Evolutionary conservation across 2,329 filamentous ascomycete genomes (phyloP).

Genomic region (Diaporthe aspalathi): DNA sequence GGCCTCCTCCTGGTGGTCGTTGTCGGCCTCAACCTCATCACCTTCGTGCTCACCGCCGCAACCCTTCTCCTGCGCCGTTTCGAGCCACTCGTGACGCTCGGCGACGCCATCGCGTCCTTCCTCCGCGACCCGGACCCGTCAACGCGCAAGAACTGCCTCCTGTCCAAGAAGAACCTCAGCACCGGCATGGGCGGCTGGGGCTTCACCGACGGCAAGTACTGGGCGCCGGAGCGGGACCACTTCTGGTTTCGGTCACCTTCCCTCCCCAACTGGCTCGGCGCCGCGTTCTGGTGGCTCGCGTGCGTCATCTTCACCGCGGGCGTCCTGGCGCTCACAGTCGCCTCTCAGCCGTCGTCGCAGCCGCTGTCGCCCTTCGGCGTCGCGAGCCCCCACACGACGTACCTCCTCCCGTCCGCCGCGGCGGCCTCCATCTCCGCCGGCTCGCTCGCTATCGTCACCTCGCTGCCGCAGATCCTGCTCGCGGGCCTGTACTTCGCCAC

Average conservation of each 20-base stretch:
- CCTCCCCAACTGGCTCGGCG: conserved; percentile 55
- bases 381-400: conserved; percentile 51
- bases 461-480: conserved; percentile 62
- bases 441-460: conserved; percentile 51
- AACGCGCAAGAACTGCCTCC: conserved; percentile 57
- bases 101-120: conserved; percentile 64
- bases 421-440: conserved; percentile 45
- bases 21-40: conserved; percentile 55
- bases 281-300: conserved; percentile 52
- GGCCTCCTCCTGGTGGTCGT: conserved; percentile 56
- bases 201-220: conserved; percentile 56
- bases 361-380: conserved; percentile 53
- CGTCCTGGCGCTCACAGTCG: conserved; percentile 51
- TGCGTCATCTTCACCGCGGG: conserved; percentile 53
- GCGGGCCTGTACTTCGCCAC: conserved; percentile 59
- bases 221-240: conserved; percentile 51
- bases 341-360: conserved; percentile 31
- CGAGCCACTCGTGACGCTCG: conserved; percentile 60
- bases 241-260: conserved; percentile 61
- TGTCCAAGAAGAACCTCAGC: conserved; percentile 59
- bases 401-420: conserved; percentile 43
- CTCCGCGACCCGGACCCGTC: conserved; percentile 57
- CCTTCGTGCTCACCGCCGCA: conserved; percentile 48
- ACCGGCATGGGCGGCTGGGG: conserved; percentile 58
- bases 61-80: conserved; percentile 49